Evolutionary conservation across 2,329 filamentous ascomycete species (phyloP), one percentile per base, ranked within the genome.

Genomic region (Aspergillus vadensis): DNA sequence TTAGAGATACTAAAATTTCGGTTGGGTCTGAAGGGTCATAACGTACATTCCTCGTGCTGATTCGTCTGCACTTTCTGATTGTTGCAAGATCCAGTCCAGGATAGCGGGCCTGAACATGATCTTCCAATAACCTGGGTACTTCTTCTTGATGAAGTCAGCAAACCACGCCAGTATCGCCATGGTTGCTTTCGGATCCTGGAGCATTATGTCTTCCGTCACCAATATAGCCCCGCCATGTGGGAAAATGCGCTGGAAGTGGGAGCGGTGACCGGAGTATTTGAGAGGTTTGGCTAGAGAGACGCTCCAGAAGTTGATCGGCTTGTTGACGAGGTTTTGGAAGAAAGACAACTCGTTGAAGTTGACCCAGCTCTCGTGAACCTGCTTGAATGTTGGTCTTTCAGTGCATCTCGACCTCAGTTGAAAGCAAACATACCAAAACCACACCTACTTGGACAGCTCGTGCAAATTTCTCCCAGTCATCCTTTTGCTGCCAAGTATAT

Each of bases 141-240:
- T 73, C 7, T 58, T 61, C 17, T 47, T 65, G 7, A 63, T 36
- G 27, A 56, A 67, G 0, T 65, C 61, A 19, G 57, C 56, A 55
- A 79, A 77, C 77, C 77, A 80, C 15, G 63, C 62, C n/a, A 80
- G 58, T 2, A 78, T 69, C 5, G 71, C 63, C 2, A 75, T 50
- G 1, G 74, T 68, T 19, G 60, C 67, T 17, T 71, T 63, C 0
- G 72, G 66, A 7, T 76, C 69, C 47, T 62, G 56, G 61, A 73
- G 32, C 57, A 79, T 72, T 12, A 76, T 67, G 48, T 78, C 77
- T 60, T 80, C 77, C 1, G 79, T 79, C 15, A 81, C 61, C 6
- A 81, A 69, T 25, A 79, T 70, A 1, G 74, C 73, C 8, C 64
- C 67, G 7, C 77, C 77, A 49, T 71, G 63, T 6, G 74, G 73